These are phyloP conservation scores for Solanum chacoense DNA, from an alignment of 305 asterid genomes.

Conservation along the genomic window DNA sequence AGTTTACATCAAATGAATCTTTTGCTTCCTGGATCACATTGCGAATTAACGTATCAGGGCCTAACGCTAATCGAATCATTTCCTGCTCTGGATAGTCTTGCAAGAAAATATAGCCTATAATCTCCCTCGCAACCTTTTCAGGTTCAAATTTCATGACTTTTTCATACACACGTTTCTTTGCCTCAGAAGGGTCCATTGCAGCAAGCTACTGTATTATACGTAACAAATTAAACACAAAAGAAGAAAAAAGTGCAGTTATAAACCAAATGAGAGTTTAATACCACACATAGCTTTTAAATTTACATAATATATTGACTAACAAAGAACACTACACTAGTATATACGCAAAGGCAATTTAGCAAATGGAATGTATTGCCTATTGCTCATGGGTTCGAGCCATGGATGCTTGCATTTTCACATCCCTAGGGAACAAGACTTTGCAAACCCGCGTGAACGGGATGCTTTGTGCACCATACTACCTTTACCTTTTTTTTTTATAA, in stretches of 20 bases:
- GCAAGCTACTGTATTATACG: background rate
- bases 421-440: background rate
- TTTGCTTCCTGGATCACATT: conserved; percentile 39
- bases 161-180: conserved; percentile 32
- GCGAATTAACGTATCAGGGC: conserved; percentile 55
- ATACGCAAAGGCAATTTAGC: background rate
- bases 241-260: background rate
- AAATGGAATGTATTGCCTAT: background rate
- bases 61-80: conserved; percentile 72
- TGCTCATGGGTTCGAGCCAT: background rate
- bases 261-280: background rate
- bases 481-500: background rate
- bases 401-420: background rate
- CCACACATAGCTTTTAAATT: background rate
- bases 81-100: conserved; percentile 53
- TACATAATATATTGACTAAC: background rate
- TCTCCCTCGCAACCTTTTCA: conserved; percentile 48
- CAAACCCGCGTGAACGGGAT: background rate
- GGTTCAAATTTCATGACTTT: conserved; percentile 48
- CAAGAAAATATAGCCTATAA: conserved; percentile 50
- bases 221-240: background rate
- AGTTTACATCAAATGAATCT: conserved; percentile 20
- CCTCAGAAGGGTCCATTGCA: conserved; percentile 33
- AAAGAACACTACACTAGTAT: background rate
- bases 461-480: background rate